phyloP scores from a whole-genome alignment of 139 green algal genomes.

The Chlamydomonas asymmetrica region DNA sequence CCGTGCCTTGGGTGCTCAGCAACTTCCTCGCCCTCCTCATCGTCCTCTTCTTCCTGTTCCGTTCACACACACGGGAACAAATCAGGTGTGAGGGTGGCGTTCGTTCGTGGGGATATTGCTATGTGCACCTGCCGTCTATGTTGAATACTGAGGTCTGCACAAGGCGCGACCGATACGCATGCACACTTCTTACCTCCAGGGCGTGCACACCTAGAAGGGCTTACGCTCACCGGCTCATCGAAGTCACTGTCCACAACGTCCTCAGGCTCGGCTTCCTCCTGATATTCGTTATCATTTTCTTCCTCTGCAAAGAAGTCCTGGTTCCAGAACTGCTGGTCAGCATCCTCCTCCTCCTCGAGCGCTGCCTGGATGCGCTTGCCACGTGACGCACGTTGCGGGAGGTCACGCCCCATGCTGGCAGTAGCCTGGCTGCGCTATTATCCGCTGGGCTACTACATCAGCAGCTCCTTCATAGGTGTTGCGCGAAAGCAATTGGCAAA shows the following conservation, averaged over 20 bases:
- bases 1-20: not conserved
- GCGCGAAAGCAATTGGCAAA: too few species aligned
- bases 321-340: constrained; percentile 87
- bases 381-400: constrained; percentile 37
- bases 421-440: too few species aligned
- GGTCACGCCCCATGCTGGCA: too few species aligned
- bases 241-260: constrained; percentile 83
- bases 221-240: constrained; percentile 47
- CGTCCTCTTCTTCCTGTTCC: not conserved
- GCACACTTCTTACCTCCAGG: not conserved
- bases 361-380: constrained; percentile 30
- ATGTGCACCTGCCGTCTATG: not conserved
- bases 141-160: not conserved
- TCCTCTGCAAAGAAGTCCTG: constrained; percentile 81
- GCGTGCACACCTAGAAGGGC: not conserved
- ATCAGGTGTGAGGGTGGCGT: too few species aligned
- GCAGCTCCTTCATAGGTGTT: too few species aligned
- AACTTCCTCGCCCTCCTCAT: constrained; percentile 14
- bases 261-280: constrained; percentile 53
- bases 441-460: too few species aligned
- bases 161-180: not conserved
- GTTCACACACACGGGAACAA: too few species aligned
- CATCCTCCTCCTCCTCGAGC: constrained; percentile 34
- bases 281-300: constrained; percentile 70
- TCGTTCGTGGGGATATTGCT: not conserved